Evolutionary conservation across 2,329 filamentous ascomycete genomes (phyloP), one percentile per base, ranked within the genome.

Genomic region (Curvularia spicifera): DNA sequence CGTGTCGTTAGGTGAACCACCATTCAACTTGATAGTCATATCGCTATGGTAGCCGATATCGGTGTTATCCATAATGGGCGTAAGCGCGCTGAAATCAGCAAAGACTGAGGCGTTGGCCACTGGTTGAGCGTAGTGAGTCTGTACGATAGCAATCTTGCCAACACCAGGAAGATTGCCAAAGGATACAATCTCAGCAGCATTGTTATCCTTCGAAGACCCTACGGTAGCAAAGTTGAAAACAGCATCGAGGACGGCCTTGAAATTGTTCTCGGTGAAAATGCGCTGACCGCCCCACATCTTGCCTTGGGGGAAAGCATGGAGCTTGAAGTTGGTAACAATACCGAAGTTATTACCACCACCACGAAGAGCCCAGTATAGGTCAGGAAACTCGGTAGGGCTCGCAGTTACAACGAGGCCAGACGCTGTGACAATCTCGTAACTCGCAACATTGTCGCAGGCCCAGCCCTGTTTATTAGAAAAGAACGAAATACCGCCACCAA

Each of bases 321-420:
- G 50, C 22, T 61, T 57, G 74, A 73, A 72, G 39, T 60, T 63
- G 24, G 71, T 74, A 7, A 76, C 65, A 37, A 75, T 70, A 35
- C 71, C 80, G 45, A 73, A 72, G 49, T 73, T 74, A 42, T 64
- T 66, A 13, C 68, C 67, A 15, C 71, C 72, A 26, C 76, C 76
- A 20, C 73, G 71, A 13, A 78, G 68, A 2, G 73, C 74, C 54
- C 63, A 68, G 65, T 75, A 79, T 4, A 79, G 72, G 42, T 81
- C 79, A 2, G 58, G 49, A 40, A 48, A 64, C 29, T n/a, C 55
- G 10, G 59, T 78, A 63, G 55, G 62, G 73, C 45, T 60, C 7
- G 51, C 45, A 13, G 65, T 68, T 20, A 81, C 69, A 51, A 78
- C 77, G 6, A 61, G 56, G 6, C 60, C 53, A 51, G 80, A 70